Evolutionary conservation across 768 basidiomycete genomes (phyloP).

Genomic region (Termitomyces sp.): DNA sequence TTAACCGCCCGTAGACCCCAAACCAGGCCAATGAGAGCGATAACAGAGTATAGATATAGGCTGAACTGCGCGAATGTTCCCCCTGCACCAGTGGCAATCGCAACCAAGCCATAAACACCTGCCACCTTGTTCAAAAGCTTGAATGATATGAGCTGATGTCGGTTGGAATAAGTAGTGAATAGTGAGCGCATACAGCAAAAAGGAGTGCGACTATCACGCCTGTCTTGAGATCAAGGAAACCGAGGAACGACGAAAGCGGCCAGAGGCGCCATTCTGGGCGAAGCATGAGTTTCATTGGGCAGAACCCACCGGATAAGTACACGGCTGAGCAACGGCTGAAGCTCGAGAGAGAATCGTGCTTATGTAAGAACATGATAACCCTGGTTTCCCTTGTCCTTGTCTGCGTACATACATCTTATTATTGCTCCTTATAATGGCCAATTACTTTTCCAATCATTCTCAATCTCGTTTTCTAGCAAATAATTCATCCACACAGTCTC

Average conservation of each 20-base stretch:
- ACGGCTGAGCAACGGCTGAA: neutral
- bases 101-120: slow-evolving; percentile 93
- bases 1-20: slow-evolving; percentile 90
- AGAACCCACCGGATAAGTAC: slow-evolving; percentile 2
- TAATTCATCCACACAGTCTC: slow-evolving; percentile 20
- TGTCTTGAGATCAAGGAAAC: slow-evolving; percentile 88
- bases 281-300: slow-evolving; percentile 69
- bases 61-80: slow-evolving; percentile 90
- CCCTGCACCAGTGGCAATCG: slow-evolving; percentile 84
- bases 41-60: slow-evolving; percentile 88
- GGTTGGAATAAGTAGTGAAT: neutral
- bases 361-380: slow-evolving; percentile 12
- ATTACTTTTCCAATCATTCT: slow-evolving; percentile 83
- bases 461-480: slow-evolving; percentile 65
- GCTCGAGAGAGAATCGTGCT: neutral
- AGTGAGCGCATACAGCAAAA: slow-evolving; percentile 64
- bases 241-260: slow-evolving; percentile 79
- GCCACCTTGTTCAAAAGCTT: slow-evolving; percentile 96
- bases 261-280: slow-evolving; percentile 80
- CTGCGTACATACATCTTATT: too few species aligned
- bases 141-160: slow-evolving; percentile 4
- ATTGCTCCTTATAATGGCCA: slow-evolving; percentile 38
- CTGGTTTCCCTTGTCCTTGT: neutral
- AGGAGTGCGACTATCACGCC: slow-evolving; percentile 84
- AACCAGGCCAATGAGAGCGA: slow-evolving; percentile 69